Evolutionary conservation across 495 filamentous ascomycete genomes (phyloP).

Genomic region (Letharia columbiana): DNA sequence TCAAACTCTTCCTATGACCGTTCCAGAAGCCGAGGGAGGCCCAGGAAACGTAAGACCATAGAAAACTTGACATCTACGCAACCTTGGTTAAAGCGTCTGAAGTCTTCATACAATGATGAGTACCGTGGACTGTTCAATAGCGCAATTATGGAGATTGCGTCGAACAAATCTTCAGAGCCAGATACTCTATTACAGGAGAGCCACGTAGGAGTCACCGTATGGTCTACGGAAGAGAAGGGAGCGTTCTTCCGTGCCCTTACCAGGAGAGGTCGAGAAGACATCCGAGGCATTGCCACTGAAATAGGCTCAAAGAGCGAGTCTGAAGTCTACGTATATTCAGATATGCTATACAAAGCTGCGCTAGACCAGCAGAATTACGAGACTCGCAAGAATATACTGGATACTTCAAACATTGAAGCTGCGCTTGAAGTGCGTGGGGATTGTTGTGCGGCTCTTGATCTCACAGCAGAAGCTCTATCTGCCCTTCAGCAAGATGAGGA

Average conservation of each 20-base stretch:
- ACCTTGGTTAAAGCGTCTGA: constrained; percentile 25
- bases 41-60: constrained; percentile 26
- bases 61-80: constrained; percentile 18
- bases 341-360: constrained; percentile 47
- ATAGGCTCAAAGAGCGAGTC: constrained; percentile 64
- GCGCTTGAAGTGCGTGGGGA: constrained; percentile 64
- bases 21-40: constrained; percentile 9
- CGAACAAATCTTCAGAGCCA: constrained; percentile 12
- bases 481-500: constrained; percentile 50
- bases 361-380: constrained; percentile 30
- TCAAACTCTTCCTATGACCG: constrained; percentile 8
- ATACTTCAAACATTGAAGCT: constrained; percentile 49
- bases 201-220: constrained; percentile 58
- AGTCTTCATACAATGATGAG: constrained; percentile 37
- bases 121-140: constrained; percentile 56
- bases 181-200: constrained; percentile 29
- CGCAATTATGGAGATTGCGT: constrained; percentile 39
- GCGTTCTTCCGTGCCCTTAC: constrained; percentile 56
- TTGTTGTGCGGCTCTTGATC: constrained; percentile 57
- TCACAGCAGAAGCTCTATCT: constrained; percentile 53
- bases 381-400: constrained; percentile 25
- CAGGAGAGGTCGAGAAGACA: constrained; percentile 51
- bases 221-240: constrained; percentile 63
- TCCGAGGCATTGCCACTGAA: constrained; percentile 49
- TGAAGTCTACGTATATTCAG: constrained; percentile 63